Evolutionary conservation across 23 red algal species (phyloP), one percentile per base, ranked within the genome.

Genomic region (Gracilaria vermiculophylla): DNA sequence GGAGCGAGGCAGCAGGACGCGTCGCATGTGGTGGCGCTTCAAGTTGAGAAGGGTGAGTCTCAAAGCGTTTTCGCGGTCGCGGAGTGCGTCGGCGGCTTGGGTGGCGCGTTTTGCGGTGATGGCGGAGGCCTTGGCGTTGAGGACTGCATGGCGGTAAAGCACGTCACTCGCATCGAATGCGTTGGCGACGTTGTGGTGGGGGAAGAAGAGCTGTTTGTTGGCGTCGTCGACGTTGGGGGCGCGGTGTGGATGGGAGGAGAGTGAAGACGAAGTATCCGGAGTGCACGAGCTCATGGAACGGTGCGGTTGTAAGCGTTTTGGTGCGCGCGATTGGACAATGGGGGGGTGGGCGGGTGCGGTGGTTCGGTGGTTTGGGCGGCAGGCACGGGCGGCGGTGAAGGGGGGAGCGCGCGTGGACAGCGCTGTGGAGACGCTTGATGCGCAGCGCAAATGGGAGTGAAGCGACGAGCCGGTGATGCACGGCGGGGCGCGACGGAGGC

Each of bases 101-200:
- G 53, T 62, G 76, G 76, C 76, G 16, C 34, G 51, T 37, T 80
- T 80, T 47, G 76, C 76, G 50, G 21, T 32, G 2, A 14, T 36
- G 1, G 76, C 76, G 53, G 53, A 61, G 0, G 47, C 24, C 31
- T 80, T 56, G 0, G 76, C 76, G 15, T 20, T 42, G 2, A 53
- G 14, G 48, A 61, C 37, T 9, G 76, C 76, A 61, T 56, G 24
- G 21, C 34, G 53, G 34, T 61, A 80, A 29, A 61, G 76, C 53
- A 33, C 23, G 34, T 80, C 76, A 24, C 37, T 62, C 8, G 52
- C 76, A 25, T 56, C 24, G 13, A 58, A 40, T 5, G 28, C 76
- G 25, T 56, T 41, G 8, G 62, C 76, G 8, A 80, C 76, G 12
- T 47, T 27, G n/a, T 56, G 37, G 49, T 80, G 76, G 43, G 60